Evolutionary conservation across 805 yeast species (phyloP).

Genomic region (Ogataea chonburiensis): DNA sequence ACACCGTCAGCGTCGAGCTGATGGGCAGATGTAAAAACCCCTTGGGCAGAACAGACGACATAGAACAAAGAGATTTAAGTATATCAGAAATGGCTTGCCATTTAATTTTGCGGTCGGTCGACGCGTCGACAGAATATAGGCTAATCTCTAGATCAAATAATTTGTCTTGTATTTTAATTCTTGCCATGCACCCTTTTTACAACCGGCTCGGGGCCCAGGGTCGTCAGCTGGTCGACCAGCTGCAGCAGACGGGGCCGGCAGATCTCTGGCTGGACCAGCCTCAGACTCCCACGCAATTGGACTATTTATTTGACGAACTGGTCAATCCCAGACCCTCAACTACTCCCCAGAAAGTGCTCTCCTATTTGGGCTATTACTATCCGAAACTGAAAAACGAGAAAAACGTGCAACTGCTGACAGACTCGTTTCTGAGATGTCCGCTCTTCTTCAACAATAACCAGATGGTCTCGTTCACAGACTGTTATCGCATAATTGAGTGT

Average conservation of each 20-base stretch:
- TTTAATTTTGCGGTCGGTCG: conserved; percentile 6
- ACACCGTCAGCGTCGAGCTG: conserved; percentile 37
- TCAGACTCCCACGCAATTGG: conserved; percentile 41
- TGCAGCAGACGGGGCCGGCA: conserved; percentile 4
- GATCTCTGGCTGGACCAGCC: not conserved
- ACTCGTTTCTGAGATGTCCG: conserved; percentile 45
- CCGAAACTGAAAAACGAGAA: conserved; percentile 48
- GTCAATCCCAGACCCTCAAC: conserved; percentile 38
- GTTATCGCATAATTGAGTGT: conserved; percentile 45
- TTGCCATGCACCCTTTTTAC: conserved; percentile 8
- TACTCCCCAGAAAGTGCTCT: conserved; percentile 33
- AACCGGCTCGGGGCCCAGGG: conserved; percentile 29
- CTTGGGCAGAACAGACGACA: conserved; percentile 32
- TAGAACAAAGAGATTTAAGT: conserved; percentile 5
- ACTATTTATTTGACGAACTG: conserved; percentile 45
- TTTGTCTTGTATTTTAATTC: too few relatives aligned
- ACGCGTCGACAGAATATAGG: conserved; percentile 16
- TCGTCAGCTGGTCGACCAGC: conserved; percentile 20
- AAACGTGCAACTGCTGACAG: conserved; percentile 44
- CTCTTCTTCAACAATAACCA: conserved; percentile 29
- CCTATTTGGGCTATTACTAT: conserved; percentile 50
- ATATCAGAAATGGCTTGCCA: not conserved
- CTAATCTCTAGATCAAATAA: conserved; percentile 3
- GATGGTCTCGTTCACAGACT: conserved; percentile 31
- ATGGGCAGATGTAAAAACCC: conserved; percentile 40